Evolutionary conservation across 257 asterid genomes (phyloP).

Genomic region (Salvia miltiorrhiza): DNA sequence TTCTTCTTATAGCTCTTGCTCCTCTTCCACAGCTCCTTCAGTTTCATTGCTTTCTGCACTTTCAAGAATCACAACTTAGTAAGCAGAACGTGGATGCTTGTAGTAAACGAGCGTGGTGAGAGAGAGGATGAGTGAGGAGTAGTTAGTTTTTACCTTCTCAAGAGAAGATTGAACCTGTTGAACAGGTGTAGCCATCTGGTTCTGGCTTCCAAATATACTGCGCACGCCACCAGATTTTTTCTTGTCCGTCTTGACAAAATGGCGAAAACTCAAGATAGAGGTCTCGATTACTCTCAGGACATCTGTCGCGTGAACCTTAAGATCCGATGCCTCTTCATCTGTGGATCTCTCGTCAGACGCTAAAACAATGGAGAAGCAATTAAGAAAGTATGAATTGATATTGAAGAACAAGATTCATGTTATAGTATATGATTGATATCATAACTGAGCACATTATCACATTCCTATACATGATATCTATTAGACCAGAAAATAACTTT

Average conservation of each 20-base stretch:
- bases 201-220: constrained; percentile 50
- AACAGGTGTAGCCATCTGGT: constrained; percentile 64
- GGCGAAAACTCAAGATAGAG: constrained; percentile 68
- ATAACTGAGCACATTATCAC: no score
- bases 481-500: no score
- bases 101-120: neutral
- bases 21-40: constrained; percentile 76
- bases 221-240: constrained; percentile 53
- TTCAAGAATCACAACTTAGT: neutral
- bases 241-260: constrained; percentile 78
- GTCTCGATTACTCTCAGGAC: constrained; percentile 61
- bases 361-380: constrained; percentile 24
- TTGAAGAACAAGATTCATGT: neutral
- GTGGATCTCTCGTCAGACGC: constrained; percentile 54
- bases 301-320: constrained; percentile 50
- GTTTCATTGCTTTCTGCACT: constrained; percentile 68
- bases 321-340: constrained; percentile 47
- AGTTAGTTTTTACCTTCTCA: constrained; percentile 52
- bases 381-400: neutral
- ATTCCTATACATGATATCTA: no score
- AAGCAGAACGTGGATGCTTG: no score
- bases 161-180: constrained; percentile 73
- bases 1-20: constrained; percentile 62
- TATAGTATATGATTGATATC: no score
- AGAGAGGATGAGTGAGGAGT: neutral